These are phyloP conservation scores for Rhododendron molle DNA, from an alignment of 148 eudicot species.

Conservation along the genomic window DNA sequence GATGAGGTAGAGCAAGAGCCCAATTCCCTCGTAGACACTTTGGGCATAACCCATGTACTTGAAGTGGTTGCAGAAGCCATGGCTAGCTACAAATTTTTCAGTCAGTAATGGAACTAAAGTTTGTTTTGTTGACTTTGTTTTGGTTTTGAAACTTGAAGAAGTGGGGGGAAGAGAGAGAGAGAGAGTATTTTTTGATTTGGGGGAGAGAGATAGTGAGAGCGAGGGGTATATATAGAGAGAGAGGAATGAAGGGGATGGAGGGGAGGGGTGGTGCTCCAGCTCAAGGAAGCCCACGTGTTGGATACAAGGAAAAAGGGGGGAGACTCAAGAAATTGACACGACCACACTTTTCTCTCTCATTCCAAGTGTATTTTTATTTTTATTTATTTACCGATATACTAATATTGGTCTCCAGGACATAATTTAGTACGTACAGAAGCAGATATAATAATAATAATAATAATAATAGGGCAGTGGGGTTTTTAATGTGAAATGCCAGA, in stretches of 20 bases:
- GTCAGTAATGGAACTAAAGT: not conserved
- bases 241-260: not conserved
- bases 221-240: slow-evolving; percentile 21
- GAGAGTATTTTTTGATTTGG: not conserved
- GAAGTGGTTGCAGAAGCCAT: slow-evolving; percentile 18
- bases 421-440: not conserved
- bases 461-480: not conserved
- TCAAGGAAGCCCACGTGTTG: slow-evolving; percentile 26
- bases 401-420: not conserved
- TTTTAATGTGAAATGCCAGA: not conserved
- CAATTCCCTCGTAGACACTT: not conserved
- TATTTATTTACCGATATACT: not conserved
- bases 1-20: slow-evolving; percentile 10
- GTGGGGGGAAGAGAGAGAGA: not conserved
- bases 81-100: not conserved
- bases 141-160: not conserved
- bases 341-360: not conserved
- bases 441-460: not conserved
- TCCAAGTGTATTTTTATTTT: not conserved
- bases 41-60: slow-evolving; percentile 19
- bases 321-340: slow-evolving; percentile 22
- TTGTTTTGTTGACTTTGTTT: not conserved
- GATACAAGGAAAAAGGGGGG: not conserved
- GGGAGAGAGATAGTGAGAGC: not conserved
- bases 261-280: not conserved